phyloP scores from a whole-genome alignment of 371 early-diverging fungal genomes.

The Lichtheimia corymbifera region DNA sequence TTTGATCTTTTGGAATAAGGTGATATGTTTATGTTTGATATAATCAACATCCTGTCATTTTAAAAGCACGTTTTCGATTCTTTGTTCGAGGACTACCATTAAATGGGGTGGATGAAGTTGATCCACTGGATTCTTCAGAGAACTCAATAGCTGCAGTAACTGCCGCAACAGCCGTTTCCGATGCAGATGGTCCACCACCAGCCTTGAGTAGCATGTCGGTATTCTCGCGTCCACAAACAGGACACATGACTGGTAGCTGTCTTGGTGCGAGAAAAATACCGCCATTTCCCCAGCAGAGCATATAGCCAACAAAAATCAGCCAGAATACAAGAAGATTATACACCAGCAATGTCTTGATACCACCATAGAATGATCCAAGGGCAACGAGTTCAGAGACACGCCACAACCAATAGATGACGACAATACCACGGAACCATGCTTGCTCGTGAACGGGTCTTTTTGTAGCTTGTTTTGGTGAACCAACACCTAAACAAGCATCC shows the following conservation, averaged over 20 bases:
- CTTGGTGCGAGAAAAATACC: constrained; percentile 17
- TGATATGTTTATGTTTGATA: no score
- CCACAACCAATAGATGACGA: constrained; percentile 46
- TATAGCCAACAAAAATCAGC: constrained; percentile 31
- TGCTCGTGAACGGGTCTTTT: constrained; percentile 14
- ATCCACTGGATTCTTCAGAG: constrained; percentile 8
- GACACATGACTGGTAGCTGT: neutral
- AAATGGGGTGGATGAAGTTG: constrained; percentile 18
- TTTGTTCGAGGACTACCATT: constrained; percentile 19
- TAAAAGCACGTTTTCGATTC: constrained; percentile 10
- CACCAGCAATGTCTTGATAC: constrained; percentile 28
- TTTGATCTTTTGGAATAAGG: no score
- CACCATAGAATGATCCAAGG: constrained; percentile 45
- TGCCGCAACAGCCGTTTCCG: constrained; percentile 5
- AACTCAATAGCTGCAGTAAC: constrained; percentile 5
- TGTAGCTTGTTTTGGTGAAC: constrained; percentile 12
- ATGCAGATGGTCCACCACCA: neutral
- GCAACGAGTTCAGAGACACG: constrained; percentile 35
- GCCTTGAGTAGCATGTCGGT: neutral
- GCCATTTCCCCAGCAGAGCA: constrained; percentile 25
- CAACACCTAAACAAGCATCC: constrained; percentile 12
- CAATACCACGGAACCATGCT: constrained; percentile 31
- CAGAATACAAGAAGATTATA: constrained; percentile 31
- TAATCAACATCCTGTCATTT: no score
- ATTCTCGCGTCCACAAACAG: constrained; percentile 5